Base-by-base conservation (phyloP, 805 yeast genomes). In the Metschnikowia arizonensis region DNA sequence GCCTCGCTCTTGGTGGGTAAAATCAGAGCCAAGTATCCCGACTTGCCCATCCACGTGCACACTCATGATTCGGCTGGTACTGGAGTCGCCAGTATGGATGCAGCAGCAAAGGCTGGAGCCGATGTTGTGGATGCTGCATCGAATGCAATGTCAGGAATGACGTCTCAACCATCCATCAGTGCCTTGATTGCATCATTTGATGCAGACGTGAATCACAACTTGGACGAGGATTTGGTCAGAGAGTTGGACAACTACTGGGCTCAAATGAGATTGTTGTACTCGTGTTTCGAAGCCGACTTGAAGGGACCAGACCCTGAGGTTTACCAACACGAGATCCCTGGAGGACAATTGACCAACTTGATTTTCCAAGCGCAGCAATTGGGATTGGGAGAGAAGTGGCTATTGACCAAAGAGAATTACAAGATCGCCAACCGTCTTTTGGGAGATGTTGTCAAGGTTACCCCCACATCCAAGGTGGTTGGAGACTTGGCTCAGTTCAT, bases 231-330 rank as follows among this genome's bases (percentile, higher is more conserved):
- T 42, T 74, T 79, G 53, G 87, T 88, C 39, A 80, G 95, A 58
- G 93, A 83, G 62, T 66, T 93, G 54, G 99, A 93, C 68, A 72
- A 88, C 50, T 93, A 93, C 78, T 93, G 99, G 99, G 96, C 95
- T 40, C 97, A 93, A 74, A 93, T 93, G 91, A 83, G 99, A 74
- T 76, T 93, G 64, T 74, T 93, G 55, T 93, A 93, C 76, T 87
- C 96, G 40, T 89, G 96, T 69, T 93, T 93, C 70, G 99, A 89
- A 72, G 97, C 99, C 45, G 97, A 93, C 64, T 80, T 93, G 68
- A 93, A 93, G 79, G 99, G 99, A 47, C 98, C 99, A 49, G 99
- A 93, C 72, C 98, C 99, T 59, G 99, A 93, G 70, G 99, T 93
- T 47, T 93, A 93, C 72, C 82, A 83, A 59, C 99, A 93, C 73